Percentiles rank a stretch among this genome's conserved stretches.
Conservation (phyloP, 1,139 yeast species). For the Candida smagusa region DNA sequence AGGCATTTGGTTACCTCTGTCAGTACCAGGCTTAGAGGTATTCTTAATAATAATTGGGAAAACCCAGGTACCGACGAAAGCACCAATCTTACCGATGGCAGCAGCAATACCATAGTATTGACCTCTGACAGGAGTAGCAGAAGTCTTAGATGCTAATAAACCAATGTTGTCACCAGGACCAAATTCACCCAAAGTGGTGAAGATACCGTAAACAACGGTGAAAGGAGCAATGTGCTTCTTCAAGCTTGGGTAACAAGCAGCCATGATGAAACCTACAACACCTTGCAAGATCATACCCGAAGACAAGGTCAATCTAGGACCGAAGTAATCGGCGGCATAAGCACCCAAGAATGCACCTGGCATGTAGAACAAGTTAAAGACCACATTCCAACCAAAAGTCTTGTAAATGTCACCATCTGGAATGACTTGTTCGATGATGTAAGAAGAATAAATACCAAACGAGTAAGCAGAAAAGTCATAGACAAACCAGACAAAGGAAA, state of each 20-base stretch:
- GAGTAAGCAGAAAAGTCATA: slow-evolving; percentile 88
- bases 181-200: slow-evolving; percentile 83
- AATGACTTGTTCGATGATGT: slow-evolving; percentile 58
- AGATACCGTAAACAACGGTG: slow-evolving; percentile 83
- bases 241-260: slow-evolving; percentile 59
- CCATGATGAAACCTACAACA: slow-evolving; percentile 81
- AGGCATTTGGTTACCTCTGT: slow-evolving; percentile 66
- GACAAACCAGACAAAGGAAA: slow-evolving; percentile 82
- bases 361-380: slow-evolving; percentile 79
- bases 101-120: slow-evolving; percentile 90
- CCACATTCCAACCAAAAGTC: slow-evolving; percentile 91
- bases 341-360: slow-evolving; percentile 93
- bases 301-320: slow-evolving; percentile 77
- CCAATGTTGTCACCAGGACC: slow-evolving; percentile 96
- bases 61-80: slow-evolving; percentile 84
- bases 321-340: slow-evolving; percentile 73
- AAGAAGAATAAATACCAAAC: slow-evolving; percentile 77
- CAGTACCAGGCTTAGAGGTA: slow-evolving; percentile 38
- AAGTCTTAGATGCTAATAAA: slow-evolving; percentile 78
- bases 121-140: slow-evolving; percentile 86
- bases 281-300: slow-evolving; percentile 73
- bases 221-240: slow-evolving; percentile 68
- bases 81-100: slow-evolving; percentile 87
- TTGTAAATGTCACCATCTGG: slow-evolving; percentile 64
- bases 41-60: slow-evolving; percentile 69